A percentile compares a stretch with the other conserved stretches of the same genome.
Evolutionary conservation across 306 rosid species (phyloP).

Genomic region (Cicer judaicum): DNA sequence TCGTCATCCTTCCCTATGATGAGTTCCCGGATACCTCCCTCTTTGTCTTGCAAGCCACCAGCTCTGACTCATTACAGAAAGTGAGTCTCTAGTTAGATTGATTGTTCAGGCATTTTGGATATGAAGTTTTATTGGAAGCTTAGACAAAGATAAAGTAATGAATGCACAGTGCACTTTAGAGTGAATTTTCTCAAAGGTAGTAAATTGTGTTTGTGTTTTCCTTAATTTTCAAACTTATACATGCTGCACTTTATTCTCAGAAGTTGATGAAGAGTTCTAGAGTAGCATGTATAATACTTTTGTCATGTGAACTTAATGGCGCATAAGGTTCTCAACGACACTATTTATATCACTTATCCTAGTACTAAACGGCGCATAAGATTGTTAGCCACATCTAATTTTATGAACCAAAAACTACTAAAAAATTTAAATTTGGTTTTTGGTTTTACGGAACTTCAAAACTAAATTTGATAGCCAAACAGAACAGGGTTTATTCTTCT

Average conservation of each 20-base stretch:
- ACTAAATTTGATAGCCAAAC: too few species aligned
- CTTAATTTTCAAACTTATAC: background rate
- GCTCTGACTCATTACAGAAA: constrained; percentile 60
- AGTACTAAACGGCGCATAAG: too few species aligned
- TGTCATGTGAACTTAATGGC: background rate
- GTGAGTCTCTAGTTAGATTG: background rate
- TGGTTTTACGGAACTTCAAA: too few species aligned
- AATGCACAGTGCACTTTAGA: background rate
- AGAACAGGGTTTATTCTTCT: too few species aligned
- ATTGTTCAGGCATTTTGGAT: background rate
- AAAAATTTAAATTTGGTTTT: too few species aligned
- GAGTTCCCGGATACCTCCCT: constrained; percentile 82
- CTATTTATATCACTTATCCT: too few species aligned
- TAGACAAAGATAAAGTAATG: background rate
- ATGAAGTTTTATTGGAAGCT: background rate
- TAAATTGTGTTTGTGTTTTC: background rate
- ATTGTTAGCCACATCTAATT: too few species aligned
- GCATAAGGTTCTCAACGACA: too few species aligned
- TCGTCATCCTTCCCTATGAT: constrained; percentile 88
- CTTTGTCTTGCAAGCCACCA: constrained; percentile 94
- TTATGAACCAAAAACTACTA: too few species aligned
- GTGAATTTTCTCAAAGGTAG: background rate
- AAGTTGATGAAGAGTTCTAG: background rate
- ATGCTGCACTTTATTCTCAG: background rate
- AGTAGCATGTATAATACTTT: background rate